These are phyloP conservation scores for Venturia pyrina DNA, from an alignment of 2,329 filamentous ascomycete genomes.

Conservation along the genomic window DNA sequence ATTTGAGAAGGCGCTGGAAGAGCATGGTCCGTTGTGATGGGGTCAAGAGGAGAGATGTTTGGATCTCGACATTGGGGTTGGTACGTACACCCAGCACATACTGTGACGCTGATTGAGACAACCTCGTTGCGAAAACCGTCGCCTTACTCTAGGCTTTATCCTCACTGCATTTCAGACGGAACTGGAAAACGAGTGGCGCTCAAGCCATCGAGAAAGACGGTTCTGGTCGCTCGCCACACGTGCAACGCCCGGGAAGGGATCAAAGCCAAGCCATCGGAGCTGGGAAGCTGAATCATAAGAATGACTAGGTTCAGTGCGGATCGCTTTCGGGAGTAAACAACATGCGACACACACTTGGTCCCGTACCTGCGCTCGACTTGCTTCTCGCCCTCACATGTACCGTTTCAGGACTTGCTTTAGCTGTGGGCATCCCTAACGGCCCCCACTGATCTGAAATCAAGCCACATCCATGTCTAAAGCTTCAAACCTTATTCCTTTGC, in stretches of 20 bases:
- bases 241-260: not conserved
- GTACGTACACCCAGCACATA: not conserved
- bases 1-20: not conserved
- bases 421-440: not conserved
- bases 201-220: not conserved
- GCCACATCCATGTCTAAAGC: not conserved
- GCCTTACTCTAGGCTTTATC: not conserved
- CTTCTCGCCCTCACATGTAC: conserved; percentile 2
- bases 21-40: not conserved
- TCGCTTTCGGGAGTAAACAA: not conserved
- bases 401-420: conserved; percentile 3
- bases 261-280: not conserved
- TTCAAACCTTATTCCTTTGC: not conserved
- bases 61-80: not conserved
- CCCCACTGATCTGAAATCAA: conserved; percentile 5
- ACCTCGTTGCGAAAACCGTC: not conserved
- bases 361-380: not conserved
- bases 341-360: conserved; percentile 2
- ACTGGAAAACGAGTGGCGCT: not conserved
- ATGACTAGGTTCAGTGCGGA: not conserved
- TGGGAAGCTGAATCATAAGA: not conserved
- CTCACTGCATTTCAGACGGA: not conserved
- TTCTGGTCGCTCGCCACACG: not conserved
- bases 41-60: not conserved
- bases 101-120: not conserved